phyloP scores from a whole-genome alignment of 805 yeast species.

The Yarrowia bubula region DNA sequence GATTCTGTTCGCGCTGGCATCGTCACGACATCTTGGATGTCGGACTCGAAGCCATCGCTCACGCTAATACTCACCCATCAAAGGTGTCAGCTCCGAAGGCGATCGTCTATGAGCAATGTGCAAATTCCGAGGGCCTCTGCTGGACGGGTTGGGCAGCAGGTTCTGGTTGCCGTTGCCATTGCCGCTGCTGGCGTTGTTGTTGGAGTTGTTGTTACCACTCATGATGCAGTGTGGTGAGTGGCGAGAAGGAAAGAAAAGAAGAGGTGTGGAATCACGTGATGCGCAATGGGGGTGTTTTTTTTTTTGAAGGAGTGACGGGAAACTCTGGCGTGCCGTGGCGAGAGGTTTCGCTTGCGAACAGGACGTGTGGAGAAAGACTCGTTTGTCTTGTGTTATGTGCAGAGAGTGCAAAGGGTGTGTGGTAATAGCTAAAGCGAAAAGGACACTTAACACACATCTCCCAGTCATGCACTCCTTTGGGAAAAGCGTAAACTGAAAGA shows the following conservation, averaged over 20 bases:
- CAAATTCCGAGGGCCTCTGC: constrained; percentile 46
- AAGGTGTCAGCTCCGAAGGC: constrained; percentile 88
- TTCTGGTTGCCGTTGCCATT: background rate
- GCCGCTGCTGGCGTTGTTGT: background rate
- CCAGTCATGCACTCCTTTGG: constrained; percentile 22
- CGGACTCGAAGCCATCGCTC: too few species aligned
- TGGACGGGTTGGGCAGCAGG: constrained; percentile 26
- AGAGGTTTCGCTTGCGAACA: background rate
- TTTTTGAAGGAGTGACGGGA: constrained; percentile 8
- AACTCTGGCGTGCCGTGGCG: background rate
- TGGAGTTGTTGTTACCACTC: constrained; percentile 21
- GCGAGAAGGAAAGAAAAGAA: background rate
- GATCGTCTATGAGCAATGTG: constrained; percentile 97
- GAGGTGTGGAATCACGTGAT: too few species aligned
- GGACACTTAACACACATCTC: constrained; percentile 17
- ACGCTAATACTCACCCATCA: constrained; percentile 59
- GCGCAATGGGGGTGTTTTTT: too few species aligned
- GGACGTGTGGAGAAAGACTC: too few species aligned
- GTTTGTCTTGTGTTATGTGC: background rate
- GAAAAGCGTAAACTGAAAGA: constrained; percentile 20
- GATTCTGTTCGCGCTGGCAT: background rate
- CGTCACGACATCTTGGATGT: too few species aligned
- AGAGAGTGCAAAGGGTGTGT: background rate
- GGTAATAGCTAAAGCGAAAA: constrained; percentile 3
- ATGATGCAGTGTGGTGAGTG: constrained; percentile 4